These are phyloP conservation scores for Symbiotaphrina buchneri DNA, from an alignment of 495 filamentous ascomycete species.

Conservation along the genomic window DNA sequence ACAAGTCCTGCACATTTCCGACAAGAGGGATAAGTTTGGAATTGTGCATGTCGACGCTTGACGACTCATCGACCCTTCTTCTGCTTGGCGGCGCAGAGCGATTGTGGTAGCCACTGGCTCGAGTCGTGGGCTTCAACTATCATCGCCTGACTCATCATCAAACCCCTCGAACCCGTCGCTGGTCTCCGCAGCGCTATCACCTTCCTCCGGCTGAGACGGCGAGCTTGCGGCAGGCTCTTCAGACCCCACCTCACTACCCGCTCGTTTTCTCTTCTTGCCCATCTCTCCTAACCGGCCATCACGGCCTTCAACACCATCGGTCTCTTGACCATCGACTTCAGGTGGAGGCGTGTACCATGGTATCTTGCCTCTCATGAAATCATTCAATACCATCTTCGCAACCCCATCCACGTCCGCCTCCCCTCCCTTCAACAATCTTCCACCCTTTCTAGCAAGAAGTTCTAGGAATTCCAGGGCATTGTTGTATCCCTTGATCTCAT, in stretches of 20 bases:
- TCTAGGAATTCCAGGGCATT: conserved; percentile 69
- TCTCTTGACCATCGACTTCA: conserved; percentile 22
- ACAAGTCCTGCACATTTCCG: too few relatives aligned
- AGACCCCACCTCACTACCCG: conserved; percentile 12
- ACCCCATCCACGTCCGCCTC: conserved; percentile 86
- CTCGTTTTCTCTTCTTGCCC: conserved; percentile 29
- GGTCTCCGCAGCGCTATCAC: neutral
- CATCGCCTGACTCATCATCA: conserved; percentile 10
- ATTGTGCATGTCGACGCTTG: too few relatives aligned
- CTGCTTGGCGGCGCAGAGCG: too few relatives aligned
- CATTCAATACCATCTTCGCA: conserved; percentile 87
- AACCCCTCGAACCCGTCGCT: conserved; percentile 21
- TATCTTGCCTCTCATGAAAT: conserved; percentile 84
- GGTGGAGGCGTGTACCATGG: conserved; percentile 89
- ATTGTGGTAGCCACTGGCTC: too few relatives aligned
- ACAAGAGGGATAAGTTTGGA: too few relatives aligned
- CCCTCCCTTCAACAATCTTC: conserved; percentile 65
- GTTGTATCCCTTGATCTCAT: conserved; percentile 56
- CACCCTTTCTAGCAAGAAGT: conserved; percentile 66
- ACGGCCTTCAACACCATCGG: conserved; percentile 25
- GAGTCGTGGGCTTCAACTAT: too few relatives aligned
- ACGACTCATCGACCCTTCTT: too few relatives aligned
- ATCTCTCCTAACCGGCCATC: conserved; percentile 41
- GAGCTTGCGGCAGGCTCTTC: conserved; percentile 8
- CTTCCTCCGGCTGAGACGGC: neutral